Percentiles rank a stretch among this genome's conserved stretches.
Evolutionary conservation across 2,329 filamentous ascomycete species (phyloP).

Genomic region (Fusarium sp.): DNA sequence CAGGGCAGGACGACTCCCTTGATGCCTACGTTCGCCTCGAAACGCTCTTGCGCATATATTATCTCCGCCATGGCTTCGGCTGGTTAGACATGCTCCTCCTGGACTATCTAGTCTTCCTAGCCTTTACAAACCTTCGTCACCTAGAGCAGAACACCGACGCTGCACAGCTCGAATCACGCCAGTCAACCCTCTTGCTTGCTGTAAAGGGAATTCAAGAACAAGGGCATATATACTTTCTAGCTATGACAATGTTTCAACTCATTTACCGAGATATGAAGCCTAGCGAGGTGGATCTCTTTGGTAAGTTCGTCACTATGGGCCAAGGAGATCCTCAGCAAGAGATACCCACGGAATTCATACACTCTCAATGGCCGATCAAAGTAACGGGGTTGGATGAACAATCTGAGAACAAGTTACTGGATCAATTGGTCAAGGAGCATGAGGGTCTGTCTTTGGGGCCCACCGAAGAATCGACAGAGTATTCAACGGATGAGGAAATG

Average conservation of each 20-base stretch:
- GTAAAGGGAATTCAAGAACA: neutral
- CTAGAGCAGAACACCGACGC: neutral
- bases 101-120: neutral
- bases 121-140: neutral
- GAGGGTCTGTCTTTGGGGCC: neutral
- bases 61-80: constrained; percentile 47
- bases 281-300: neutral
- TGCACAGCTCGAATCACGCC: neutral
- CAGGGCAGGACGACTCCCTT: neutral
- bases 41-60: constrained; percentile 44
- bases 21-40: constrained; percentile 11
- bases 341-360: neutral
- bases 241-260: neutral
- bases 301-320: neutral
- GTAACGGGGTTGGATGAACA: neutral
- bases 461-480: neutral
- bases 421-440: neutral
- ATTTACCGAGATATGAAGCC: neutral
- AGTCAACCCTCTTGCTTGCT: neutral
- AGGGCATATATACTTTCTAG: constrained; percentile 1
- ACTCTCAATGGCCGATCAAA: neutral
- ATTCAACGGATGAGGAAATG: neutral
- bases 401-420: neutral
- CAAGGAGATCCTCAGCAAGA: neutral
- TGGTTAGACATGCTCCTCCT: neutral